Evolutionary conservation across 169 alveolate species (phyloP), one percentile per base, ranked within the genome.

Genomic region (Plasmodium coatneyi): DNA sequence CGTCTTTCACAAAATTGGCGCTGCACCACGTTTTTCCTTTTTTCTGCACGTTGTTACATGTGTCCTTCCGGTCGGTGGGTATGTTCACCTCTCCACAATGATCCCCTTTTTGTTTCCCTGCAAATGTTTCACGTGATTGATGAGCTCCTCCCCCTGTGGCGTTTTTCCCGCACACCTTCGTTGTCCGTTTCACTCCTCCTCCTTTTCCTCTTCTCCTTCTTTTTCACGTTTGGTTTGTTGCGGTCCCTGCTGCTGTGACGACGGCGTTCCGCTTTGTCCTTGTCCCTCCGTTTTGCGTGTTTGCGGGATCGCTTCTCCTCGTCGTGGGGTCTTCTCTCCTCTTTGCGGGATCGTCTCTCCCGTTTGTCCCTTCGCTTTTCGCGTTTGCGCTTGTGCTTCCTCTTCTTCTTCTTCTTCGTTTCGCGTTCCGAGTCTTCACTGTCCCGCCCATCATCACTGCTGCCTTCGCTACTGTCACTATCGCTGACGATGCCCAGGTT

Each of bases 401-500:
- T 78, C 71, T 79, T 80, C 16, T 56, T 22, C 52, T 89, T 74
- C 30, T 84, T 30, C 56, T 83, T 43, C n/a, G 9, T 28, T 19
- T 5, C 43, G 70, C 10, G 36, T 32, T 32, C 16, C 70, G 41
- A 30, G 36, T 22, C 70, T 19, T 16, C 32, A 22, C 54, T 28
- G 46, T 30, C n/a, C 0, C 83, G n/a, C 41, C 34, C 32, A 5
- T 46, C 46, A 71, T 84, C 72, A 19, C 56, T 49, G n/a, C 89
- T 76, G 5, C 28, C 82, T 41, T 52, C 30, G 16, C 74, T 46
- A 12, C 71, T 54, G 7, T 46, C 60, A n/a, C 82, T 70, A 54
- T 39, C 46, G 71, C 43, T 39, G 30, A 9, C 72, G 82, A 89
- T 76, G 16, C 94, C 94, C 46, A 89, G 19, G 41, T 89, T 78